Base-by-base conservation (phyloP, 2,329 filamentous ascomycete genomes). In the Fusarium sp. region DNA sequence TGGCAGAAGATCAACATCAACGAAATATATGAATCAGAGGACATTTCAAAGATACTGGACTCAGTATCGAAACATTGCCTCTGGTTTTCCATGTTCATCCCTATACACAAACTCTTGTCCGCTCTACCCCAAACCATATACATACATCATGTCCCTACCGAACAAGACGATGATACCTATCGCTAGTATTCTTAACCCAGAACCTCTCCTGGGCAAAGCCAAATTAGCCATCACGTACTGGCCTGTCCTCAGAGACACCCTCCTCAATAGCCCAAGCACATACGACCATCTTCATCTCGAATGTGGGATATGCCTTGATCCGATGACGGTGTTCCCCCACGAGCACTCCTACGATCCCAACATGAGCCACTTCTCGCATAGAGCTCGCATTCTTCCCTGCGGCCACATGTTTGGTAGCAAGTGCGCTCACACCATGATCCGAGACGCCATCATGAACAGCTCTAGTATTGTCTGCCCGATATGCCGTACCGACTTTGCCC, bases 331-430 rank as follows among this genome's bases (percentile, higher is more conserved):
- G n/a, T 65, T 65, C 17, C 33, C 10, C 1, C 36, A 57, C 3
- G 31, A 64, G n/a, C 48, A 64, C 9, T 14, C 19, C 1, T 38
- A 33, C 9, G 57, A 48, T 6, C 48, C 29, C 0, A 31, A 38
- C 1, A 36, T 42, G 32, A 19, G 4, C 3, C 2, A 9, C 5
- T 8, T 45, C 4, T 57, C 46, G 1, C 58, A 66, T 4, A 37
- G 56, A 13, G 58, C 65, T 14, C 29, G 48, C 6, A 41, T 68
- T 3, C 27, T 58, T 3, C 52, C 53, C 5, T 68, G 65, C 7
- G 65, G 65, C 9, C 65, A 68, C 17, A 66, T 68, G 17, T 66
- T 68, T 29, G 61, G 64, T 7, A 35, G 21, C 10, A 48, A 39
- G 8, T 68, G 65, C 14, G 14, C 53, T 4, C 1, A 19, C 1